Evolutionary conservation across 768 basidiomycete genomes (phyloP).

Genomic region (Phaffia tasmanica): DNA sequence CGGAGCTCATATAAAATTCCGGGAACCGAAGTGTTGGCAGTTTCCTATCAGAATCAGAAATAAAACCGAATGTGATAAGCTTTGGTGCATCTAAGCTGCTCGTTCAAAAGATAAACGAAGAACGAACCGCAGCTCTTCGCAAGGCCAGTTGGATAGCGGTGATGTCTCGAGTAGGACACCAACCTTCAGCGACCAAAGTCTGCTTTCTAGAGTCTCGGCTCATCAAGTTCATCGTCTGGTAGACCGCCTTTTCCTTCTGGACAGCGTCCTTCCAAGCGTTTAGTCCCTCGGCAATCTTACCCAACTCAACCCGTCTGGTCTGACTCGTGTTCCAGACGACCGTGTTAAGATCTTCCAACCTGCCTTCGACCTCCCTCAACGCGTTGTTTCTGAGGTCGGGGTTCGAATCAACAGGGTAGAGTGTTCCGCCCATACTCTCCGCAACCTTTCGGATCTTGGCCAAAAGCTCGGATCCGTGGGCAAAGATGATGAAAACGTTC

Average conservation of each 20-base stretch:
- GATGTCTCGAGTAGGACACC: conserved; percentile 92
- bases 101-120: neutral
- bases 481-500: conserved; percentile 99
- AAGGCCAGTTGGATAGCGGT: conserved; percentile 72
- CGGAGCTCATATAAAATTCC: conserved; percentile 83
- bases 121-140: conserved; percentile 64
- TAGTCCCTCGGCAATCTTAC: conserved; percentile 71
- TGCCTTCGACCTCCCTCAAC: conserved; percentile 71
- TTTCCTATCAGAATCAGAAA: conserved; percentile 47
- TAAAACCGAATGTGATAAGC: conserved; percentile 1
- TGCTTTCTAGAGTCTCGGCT: conserved; percentile 88
- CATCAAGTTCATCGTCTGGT: conserved; percentile 88
- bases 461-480: conserved; percentile 82
- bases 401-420: conserved; percentile 92
- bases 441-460: conserved; percentile 96
- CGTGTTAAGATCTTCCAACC: conserved; percentile 81
- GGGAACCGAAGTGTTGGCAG: conserved; percentile 80
- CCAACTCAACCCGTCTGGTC: conserved; percentile 69
- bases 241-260: conserved; percentile 87
- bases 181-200: conserved; percentile 92
- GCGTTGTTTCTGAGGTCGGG: conserved; percentile 83
- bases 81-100: neutral
- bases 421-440: conserved; percentile 95
- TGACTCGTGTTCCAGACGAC: conserved; percentile 80
- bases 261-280: conserved; percentile 90